phyloP scores from a whole-genome alignment of 257 asterid species.

The Solanum etuberosum region DNA sequence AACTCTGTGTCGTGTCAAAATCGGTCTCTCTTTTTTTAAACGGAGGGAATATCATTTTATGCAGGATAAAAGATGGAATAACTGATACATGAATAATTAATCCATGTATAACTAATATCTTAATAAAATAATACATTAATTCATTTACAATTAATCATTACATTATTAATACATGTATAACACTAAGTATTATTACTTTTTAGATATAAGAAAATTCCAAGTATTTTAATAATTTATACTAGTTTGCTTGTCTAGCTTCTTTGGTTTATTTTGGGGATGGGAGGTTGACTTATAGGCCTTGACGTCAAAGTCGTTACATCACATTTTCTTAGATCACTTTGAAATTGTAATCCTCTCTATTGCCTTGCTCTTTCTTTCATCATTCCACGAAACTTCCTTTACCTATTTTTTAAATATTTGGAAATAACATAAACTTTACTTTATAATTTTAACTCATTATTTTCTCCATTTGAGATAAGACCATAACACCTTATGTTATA shows the following conservation, averaged over 20 bases:
- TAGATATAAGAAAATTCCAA: no score
- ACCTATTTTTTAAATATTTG: neutral
- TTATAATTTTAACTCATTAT: neutral
- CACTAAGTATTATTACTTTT: neutral
- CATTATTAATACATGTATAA: neutral
- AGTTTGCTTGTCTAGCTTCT: neutral
- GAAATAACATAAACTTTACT: neutral
- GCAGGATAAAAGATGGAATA: neutral
- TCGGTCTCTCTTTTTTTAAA: no score
- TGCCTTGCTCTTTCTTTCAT: conserved; percentile 30
- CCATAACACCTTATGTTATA: neutral
- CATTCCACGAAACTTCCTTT: conserved; percentile 39
- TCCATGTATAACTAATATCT: no score
- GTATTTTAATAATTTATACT: neutral
- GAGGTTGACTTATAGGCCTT: conserved; percentile 19
- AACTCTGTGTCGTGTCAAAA: no score
- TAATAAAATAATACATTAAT: no score
- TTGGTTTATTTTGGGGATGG: neutral
- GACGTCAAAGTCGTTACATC: conserved; percentile 40
- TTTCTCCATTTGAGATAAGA: neutral
- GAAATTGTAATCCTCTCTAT: neutral
- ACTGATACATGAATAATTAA: no score
- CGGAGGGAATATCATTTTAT: no score
- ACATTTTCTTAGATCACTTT: neutral
- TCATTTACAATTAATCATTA: accelerated